Evolutionary conservation across 306 rosid genomes (phyloP).

Genomic region (Malus sieversii): DNA sequence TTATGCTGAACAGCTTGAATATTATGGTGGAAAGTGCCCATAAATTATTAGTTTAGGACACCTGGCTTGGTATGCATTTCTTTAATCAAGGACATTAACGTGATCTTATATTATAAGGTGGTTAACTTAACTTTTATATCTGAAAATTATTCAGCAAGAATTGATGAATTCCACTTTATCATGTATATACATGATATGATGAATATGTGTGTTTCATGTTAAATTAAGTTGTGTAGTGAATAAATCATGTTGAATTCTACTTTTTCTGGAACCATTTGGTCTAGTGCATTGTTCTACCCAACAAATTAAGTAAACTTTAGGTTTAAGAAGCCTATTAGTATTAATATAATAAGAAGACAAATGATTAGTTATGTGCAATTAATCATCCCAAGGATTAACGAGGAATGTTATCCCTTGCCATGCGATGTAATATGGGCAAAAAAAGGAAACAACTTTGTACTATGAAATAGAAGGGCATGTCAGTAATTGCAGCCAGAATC

Average conservation of each 20-base stretch:
- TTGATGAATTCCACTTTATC: no score
- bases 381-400: neutral
- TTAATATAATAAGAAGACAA: neutral
- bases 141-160: no score
- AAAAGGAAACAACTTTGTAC: no score
- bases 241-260: neutral
- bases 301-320: neutral
- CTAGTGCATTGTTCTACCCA: neutral
- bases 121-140: neutral
- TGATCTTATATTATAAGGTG: neutral
- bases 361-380: neutral
- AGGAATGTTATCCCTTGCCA: neutral
- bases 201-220: no score
- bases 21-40: neutral
- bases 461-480: conserved; percentile 35
- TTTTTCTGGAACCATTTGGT: neutral
- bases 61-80: neutral
- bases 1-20: neutral
- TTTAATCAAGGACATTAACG: neutral
- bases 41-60: neutral
- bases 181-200: no score
- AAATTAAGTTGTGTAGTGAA: neutral
- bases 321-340: neutral
- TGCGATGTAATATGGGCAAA: no score
- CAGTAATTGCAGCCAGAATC: conserved; percentile 26